phyloP scores from a whole-genome alignment of 2,329 filamentous ascomycete species.

The Cercospora sp. region DNA sequence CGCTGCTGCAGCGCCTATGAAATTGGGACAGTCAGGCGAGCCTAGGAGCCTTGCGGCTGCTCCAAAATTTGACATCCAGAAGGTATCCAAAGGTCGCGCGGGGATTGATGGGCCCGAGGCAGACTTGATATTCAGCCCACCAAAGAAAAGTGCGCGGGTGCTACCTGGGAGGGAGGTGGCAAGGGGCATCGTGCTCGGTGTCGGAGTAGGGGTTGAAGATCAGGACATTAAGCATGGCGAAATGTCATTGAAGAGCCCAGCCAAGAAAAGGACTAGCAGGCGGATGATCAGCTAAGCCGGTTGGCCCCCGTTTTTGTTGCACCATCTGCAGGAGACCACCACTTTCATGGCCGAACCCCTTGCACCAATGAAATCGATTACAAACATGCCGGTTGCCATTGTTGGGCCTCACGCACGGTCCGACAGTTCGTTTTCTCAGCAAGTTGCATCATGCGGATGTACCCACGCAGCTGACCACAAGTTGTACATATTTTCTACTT shows the following conservation, averaged over 20 bases:
- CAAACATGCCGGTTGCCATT: neutral
- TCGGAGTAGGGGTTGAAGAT: conserved; percentile 19
- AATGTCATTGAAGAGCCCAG: conserved; percentile 26
- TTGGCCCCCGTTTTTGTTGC: neutral
- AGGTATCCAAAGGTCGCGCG: conserved; percentile 11
- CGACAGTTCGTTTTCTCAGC: neutral
- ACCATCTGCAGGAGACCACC: neutral
- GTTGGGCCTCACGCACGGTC: neutral
- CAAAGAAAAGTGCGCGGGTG: conserved; percentile 38
- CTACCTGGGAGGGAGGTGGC: conserved; percentile 26
- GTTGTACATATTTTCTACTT: neutral
- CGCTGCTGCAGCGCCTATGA: conserved; percentile 12
- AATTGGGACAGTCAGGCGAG: conserved; percentile 1
- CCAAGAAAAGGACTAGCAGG: conserved; percentile 30
- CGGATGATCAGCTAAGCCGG: neutral
- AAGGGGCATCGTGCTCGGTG: conserved; percentile 10
- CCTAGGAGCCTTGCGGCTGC: conserved; percentile 19
- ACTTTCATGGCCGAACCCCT: neutral
- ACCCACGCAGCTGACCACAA: neutral
- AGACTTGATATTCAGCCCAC: conserved; percentile 30
- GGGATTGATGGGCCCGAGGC: conserved; percentile 13
- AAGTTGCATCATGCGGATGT: neutral
- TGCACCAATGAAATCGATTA: neutral
- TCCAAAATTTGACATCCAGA: conserved; percentile 33
- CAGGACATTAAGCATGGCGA: conserved; percentile 7